Evolutionary conservation across 1,139 yeast species (phyloP).

Genomic region (Yamadazyma siamensis): DNA sequence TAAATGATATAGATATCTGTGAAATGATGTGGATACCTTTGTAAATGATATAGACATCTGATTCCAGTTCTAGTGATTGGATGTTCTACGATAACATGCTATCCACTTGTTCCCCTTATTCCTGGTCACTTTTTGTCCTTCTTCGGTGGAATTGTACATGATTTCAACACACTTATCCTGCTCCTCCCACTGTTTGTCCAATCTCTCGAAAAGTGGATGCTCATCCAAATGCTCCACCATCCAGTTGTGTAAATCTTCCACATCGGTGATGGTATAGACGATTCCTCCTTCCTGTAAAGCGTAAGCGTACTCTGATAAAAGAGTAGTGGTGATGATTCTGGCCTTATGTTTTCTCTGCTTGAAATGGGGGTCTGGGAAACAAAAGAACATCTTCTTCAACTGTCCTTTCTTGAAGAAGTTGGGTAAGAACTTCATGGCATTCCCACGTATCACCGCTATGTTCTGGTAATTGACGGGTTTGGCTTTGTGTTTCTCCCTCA

Average conservation of each 20-base stretch:
- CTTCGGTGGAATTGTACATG: constrained; percentile 92
- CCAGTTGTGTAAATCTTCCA: constrained; percentile 90
- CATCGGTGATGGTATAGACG: constrained; percentile 93
- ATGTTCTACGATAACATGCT: constrained; percentile 79
- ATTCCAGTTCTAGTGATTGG: no score
- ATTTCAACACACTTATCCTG: constrained; percentile 77
- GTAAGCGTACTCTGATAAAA: constrained; percentile 88
- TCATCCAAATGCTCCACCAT: constrained; percentile 89
- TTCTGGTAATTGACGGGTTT: constrained; percentile 56
- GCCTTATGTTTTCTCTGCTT: constrained; percentile 97
- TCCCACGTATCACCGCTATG: constrained; percentile 86
- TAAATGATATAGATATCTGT: no score
- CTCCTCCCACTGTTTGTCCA: constrained; percentile 74
- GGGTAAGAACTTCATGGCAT: constrained; percentile 96
- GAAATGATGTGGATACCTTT: no score
- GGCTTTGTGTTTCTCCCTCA: constrained; percentile 50
- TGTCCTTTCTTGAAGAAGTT: constrained; percentile 83
- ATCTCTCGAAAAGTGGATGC: constrained; percentile 87
- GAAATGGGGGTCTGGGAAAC: constrained; percentile 99
- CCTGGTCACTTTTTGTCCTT: constrained; percentile 92
- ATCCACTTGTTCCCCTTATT: constrained; percentile 83
- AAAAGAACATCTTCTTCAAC: constrained; percentile 87
- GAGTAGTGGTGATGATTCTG: constrained; percentile 84
- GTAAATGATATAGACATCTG: no score
- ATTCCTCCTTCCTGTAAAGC: constrained; percentile 85